phyloP scores from a whole-genome alignment of 192 early-diverging fungal genomes.

The Mycoemilia scoparia region DNA sequence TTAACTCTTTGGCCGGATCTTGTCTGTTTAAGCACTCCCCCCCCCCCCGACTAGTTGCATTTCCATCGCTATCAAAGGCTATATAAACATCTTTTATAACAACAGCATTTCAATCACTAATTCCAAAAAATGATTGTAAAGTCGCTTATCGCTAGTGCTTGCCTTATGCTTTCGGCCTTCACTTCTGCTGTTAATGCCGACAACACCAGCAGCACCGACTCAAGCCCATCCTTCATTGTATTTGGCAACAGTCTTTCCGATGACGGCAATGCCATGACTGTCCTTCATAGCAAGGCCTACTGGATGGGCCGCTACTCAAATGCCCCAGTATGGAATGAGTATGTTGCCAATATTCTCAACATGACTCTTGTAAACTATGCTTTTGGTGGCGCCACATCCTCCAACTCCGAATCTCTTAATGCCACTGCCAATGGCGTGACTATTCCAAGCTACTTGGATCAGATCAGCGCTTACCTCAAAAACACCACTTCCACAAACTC shows the following conservation, averaged over 20 bases:
- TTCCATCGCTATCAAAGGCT: no score
- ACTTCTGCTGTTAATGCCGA: no score
- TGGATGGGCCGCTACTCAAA: slow-evolving; percentile 20
- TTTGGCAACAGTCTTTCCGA: slow-evolving; percentile 26
- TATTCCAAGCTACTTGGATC: slow-evolving; percentile 24
- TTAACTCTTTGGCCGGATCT: no score
- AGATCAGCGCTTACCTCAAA: slow-evolving; percentile 9
- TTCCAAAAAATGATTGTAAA: no score
- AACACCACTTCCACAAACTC: slow-evolving; percentile 16
- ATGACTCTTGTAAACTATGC: slow-evolving; percentile 16
- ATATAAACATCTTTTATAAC: no score
- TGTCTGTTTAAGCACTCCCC: no score
- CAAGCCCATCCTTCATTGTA: no score
- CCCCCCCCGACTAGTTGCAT: no score
- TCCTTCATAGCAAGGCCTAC: slow-evolving; percentile 2
- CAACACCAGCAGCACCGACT: no score
- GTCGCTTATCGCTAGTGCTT: no score
- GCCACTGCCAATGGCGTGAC: slow-evolving; percentile 5
- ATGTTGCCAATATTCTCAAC: slow-evolving; percentile 14
- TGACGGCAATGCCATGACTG: slow-evolving; percentile 8
- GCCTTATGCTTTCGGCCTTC: no score
- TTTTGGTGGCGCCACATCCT: slow-evolving; percentile 19
- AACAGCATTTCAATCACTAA: no score
- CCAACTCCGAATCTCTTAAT: slow-evolving; percentile 20
- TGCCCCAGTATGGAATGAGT: slow-evolving; percentile 28